Base-by-base conservation (phyloP, 2,329 filamentous ascomycete genomes). In the Fusarium sp. region DNA sequence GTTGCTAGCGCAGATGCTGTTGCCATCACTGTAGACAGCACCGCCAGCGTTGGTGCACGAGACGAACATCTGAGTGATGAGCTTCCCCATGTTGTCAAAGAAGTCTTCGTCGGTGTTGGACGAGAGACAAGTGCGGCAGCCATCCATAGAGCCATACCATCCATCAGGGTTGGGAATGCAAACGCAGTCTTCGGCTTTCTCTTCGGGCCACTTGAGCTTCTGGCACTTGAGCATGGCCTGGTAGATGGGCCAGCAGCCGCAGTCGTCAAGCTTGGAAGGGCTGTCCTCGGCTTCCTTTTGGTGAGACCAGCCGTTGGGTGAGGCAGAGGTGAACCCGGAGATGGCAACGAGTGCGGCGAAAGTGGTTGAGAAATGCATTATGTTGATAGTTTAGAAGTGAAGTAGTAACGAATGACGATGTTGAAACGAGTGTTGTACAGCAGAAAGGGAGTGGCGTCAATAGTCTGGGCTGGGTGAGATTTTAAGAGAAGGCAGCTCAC, bases 231-330 rank as follows among this genome's bases (percentile, higher is more conserved):
- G 59, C 11, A 72, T 72, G 4, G 69, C 62, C 42, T 72, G 55
- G 20, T 72, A 70, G 34, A 72, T 72, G n/a, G 66, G 69, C 62
- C 62, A 61, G 59, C 69, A 72, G 20, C 69, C 69, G 46, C 69
- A 72, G 62, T 72, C 69, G 21, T 72, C 69, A 27, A 72, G 66
- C 8, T 72, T 72, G 0, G 66, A 61, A n/a, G 69, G 69, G 41
- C 69, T 68, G 12, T 72, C 69, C 6, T 37, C n/a, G 3, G 69
- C 69, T 43, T 51, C 32, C 12, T 59, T 72, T 32, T 62, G 69
- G 28, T 58, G 58, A 23, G 69, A 72, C 69, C 69, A 72, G 49
- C 69, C 69, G 48, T 72, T 72, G 42, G 69, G 69, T 0, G 47
- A 41, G 1, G 69, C 69, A 5, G 45, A 68, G 23, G 67, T 40